Percentiles rank a stretch among this genome's conserved stretches.
Conservation (phyloP, 1,139 yeast genomes). For the Saccharomycopsis phalli region DNA sequence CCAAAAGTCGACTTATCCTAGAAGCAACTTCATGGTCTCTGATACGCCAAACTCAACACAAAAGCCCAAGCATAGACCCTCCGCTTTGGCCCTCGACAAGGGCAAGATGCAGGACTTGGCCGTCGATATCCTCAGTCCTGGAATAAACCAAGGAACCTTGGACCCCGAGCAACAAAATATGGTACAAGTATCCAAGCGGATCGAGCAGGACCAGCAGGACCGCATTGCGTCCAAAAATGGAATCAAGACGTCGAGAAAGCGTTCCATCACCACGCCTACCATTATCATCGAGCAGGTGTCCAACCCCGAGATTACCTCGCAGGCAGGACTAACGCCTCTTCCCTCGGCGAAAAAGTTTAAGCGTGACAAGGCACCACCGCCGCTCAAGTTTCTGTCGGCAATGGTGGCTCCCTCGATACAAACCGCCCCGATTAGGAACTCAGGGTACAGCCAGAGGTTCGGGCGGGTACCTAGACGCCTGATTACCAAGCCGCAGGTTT, state of each 20-base stretch:
- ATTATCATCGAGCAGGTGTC: conserved; percentile 19
- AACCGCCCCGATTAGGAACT: conserved; percentile 36
- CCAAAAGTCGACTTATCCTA: too few relatives aligned
- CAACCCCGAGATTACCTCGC: background rate
- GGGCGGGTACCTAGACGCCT: background rate
- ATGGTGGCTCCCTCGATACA: conserved; percentile 30
- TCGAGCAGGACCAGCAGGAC: conserved; percentile 40
- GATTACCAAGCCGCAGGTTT: conserved; percentile 11
- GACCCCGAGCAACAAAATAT: conserved; percentile 41
- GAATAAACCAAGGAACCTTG: conserved; percentile 32
- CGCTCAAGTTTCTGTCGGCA: conserved; percentile 28
- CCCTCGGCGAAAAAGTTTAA: conserved; percentile 35
- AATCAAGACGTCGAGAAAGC: conserved; percentile 12
- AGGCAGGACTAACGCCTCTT: conserved; percentile 17
- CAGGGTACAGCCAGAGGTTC: background rate
- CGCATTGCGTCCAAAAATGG: conserved; percentile 35
- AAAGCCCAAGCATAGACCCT: conserved; percentile 19
- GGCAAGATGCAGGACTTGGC: conserved; percentile 24
- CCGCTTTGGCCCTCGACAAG: conserved; percentile 13
- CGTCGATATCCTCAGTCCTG: conserved; percentile 32
- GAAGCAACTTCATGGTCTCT: too few relatives aligned
- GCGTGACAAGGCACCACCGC: conserved; percentile 39
- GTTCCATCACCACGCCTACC: conserved; percentile 16
- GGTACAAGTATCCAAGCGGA: conserved; percentile 36
- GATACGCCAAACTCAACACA: background rate